These are phyloP conservation scores for Polysphondylium violaceum DNA, from an alignment of 78 protist species.

Conservation along the genomic window DNA sequence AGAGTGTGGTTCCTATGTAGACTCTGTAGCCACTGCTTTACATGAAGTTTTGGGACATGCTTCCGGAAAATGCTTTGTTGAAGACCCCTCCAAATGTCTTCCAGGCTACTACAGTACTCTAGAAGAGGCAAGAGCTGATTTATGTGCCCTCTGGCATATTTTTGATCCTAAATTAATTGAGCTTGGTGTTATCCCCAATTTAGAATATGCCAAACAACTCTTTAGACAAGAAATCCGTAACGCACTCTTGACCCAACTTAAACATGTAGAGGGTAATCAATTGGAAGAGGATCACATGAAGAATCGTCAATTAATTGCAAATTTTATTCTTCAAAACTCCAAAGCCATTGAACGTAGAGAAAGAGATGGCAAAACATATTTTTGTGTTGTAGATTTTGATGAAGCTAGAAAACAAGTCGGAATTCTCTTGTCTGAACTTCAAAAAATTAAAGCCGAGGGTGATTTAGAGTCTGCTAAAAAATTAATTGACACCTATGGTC, in stretches of 20 bases:
- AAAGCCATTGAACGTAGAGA: background rate
- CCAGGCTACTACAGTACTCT: background rate
- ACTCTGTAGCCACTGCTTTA: background rate
- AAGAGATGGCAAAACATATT: background rate
- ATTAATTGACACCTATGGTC: conserved; percentile 14
- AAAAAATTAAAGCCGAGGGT: conserved; percentile 2
- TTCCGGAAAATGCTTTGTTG: background rate
- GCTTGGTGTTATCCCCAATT: background rate
- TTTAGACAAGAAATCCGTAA: background rate
- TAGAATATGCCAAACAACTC: background rate
- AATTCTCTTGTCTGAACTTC: background rate
- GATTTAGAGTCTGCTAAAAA: background rate
- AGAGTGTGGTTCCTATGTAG: background rate
- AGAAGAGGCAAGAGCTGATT: conserved; percentile 4
- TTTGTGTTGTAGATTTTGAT: background rate
- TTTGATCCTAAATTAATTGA: background rate
- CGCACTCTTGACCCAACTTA: background rate
- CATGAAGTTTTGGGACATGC: conserved; percentile 3
- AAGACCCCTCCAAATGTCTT: background rate
- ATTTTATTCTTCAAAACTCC: background rate
- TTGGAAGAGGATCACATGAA: conserved; percentile 25
- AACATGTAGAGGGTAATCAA: background rate
- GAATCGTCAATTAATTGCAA: background rate
- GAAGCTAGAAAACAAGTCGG: background rate
- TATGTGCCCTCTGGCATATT: background rate